Evolutionary conservation across 345 rosid species (phyloP), one percentile per base, ranked within the genome.

Genomic region (Euphorbia pulcherrima): DNA sequence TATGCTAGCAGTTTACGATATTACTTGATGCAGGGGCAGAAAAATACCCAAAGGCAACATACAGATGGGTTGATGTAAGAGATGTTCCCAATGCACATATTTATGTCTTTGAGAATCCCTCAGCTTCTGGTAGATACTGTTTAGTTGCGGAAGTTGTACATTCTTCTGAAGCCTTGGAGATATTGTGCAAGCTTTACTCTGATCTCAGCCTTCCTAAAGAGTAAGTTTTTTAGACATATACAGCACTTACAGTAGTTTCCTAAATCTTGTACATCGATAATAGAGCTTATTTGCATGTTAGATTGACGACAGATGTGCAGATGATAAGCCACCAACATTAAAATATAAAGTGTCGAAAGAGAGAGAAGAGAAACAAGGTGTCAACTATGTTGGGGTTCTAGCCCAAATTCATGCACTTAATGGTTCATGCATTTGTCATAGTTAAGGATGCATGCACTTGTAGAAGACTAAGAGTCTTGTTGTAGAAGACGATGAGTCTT

Each of bases 331-430:
- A 20, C 29, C 3, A 9, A 6, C 24, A 2, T 0, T 37, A 8
- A 70, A 37, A 52, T 51, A 51, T 51, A 9, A 8, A 21, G 57
- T 62, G 17, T 78, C 76, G 0, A 64, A 64, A 41, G 71, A 67
- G 60, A 64, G 9, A 60, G 78, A 65, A 12, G 58, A 67, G 47
- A 51, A 52, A n/a, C 24, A 67, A 60, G 78, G 81, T 8, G 40
- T 78, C 24, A 53, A 58, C 9, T 78, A 67, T n/a, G n/a, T n/a
- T n/a, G n/a, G n/a, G n/a, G n/a, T n/a, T n/a, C n/a, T n/a, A n/a
- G n/a, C n/a, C n/a, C n/a, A n/a, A n/a, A n/a, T n/a, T n/a, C n/a
- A n/a, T n/a, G n/a, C n/a, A n/a, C n/a, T n/a, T n/a, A n/a, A n/a
- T n/a, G n/a, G n/a, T n/a, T n/a, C n/a, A n/a, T n/a, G n/a, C n/a